Evolutionary conservation across 2,329 filamentous ascomycete species (phyloP).

Genomic region (Xylariaceae sp.): DNA sequence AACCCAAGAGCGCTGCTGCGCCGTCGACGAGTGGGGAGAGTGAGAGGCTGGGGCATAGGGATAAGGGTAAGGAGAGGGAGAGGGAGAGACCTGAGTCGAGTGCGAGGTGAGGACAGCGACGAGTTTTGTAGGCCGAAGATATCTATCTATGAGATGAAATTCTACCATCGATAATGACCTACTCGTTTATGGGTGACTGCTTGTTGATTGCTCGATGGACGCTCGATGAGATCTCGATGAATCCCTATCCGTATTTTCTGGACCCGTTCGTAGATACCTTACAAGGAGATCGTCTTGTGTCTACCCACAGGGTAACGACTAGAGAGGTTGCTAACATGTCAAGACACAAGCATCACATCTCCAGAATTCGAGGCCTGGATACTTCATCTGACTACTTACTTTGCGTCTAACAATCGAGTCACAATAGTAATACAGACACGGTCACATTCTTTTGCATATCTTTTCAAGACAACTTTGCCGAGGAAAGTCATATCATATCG

Average conservation of each 20-base stretch:
- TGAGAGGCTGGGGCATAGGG: slow-evolving; percentile 9
- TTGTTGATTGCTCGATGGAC: too few species aligned
- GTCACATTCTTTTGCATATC: not conserved
- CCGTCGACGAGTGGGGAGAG: not conserved
- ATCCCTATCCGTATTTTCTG: too few species aligned
- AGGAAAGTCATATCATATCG: slow-evolving; percentile 28
- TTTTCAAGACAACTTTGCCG: not conserved
- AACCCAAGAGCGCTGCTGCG: slow-evolving; percentile 40
- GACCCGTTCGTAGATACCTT: too few species aligned
- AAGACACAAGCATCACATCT: too few species aligned
- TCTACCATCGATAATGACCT: too few species aligned
- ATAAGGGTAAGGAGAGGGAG: slow-evolving; percentile 15
- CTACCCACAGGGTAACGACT: too few species aligned
- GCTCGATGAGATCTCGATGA: too few species aligned
- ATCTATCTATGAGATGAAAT: too few species aligned
- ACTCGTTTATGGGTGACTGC: too few species aligned
- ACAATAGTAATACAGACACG: not conserved
- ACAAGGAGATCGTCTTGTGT: too few species aligned
- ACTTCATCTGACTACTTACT: not conserved
- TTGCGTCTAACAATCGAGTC: not conserved
- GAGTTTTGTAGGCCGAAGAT: not conserved
- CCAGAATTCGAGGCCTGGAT: too few species aligned
- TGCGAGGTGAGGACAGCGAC: not conserved
- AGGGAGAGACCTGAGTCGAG: not conserved
- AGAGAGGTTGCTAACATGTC: too few species aligned